A percentile compares a stretch with the other conserved stretches of the same genome.
phyloP scores from a whole-genome alignment of 2,329 filamentous ascomycete species.

The Nemania serpens region DNA sequence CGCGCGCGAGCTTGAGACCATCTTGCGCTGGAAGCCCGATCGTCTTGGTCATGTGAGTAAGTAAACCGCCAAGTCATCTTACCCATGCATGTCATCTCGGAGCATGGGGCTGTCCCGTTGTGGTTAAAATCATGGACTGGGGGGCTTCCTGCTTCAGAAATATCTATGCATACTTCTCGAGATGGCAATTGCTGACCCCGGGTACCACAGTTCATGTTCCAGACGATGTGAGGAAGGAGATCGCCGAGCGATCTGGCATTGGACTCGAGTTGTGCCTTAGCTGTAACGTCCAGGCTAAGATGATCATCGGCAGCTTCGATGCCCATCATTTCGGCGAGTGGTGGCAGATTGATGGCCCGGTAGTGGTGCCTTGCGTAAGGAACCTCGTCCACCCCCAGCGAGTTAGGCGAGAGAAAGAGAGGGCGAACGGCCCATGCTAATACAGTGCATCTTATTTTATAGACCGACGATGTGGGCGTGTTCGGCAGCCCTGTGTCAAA shows the following conservation, averaged over 20 bases:
- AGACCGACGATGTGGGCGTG: conserved; percentile 85
- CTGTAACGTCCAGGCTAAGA: conserved; percentile 78
- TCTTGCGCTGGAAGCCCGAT: conserved; percentile 69
- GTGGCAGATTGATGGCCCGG: conserved; percentile 61
- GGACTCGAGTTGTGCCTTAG: conserved; percentile 79
- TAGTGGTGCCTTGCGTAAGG: conserved; percentile 72
- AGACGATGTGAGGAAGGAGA: conserved; percentile 61
- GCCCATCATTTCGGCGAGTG: conserved; percentile 81
- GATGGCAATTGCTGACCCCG: background rate
- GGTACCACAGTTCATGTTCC: conserved; percentile 61
- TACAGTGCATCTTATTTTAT: background rate
- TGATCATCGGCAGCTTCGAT: conserved; percentile 68
- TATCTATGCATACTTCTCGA: background rate
- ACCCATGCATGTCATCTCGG: background rate
- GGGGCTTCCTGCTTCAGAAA: background rate
- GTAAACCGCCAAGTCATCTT: background rate
- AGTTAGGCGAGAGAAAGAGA: background rate
- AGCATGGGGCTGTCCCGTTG: too few species aligned
- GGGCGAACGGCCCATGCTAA: background rate
- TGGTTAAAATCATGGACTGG: background rate
- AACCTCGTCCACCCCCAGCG: background rate
- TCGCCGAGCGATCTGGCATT: conserved; percentile 51
- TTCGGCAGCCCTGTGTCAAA: conserved; percentile 78
- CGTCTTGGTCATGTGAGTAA: conserved; percentile 73
- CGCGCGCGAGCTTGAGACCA: conserved; percentile 62